Evolutionary conservation across 768 basidiomycete species (phyloP), one percentile per base, ranked within the genome.

Genomic region (Amanita muscaria): DNA sequence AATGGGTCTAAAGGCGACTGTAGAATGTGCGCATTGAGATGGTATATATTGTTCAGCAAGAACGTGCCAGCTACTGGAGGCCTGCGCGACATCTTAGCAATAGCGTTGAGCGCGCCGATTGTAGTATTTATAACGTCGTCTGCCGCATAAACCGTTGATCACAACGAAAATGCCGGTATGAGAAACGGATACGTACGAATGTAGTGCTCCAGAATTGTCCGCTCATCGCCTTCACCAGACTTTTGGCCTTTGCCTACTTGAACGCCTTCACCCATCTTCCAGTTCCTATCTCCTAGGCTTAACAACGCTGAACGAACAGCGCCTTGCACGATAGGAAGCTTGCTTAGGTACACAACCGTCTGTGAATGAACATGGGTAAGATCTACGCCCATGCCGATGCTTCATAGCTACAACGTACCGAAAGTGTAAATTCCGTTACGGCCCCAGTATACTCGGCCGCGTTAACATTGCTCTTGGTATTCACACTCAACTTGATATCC

Each of bases 231-330:
- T 23, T 78, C 80, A 3, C 65, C 67, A 1, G 64, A 51, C 44
- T 75, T 74, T 5, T 60, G 49, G 2, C 56, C 58, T 52, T 76
- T 77, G 8, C 74, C 75, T 5, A 83, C 77, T 52, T 73, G 70
- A 16, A 85, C 70, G 4, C 86, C 87, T 49, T 87, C 86, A 3
- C 88, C 88, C 88, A 91, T 90, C 62, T 78, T 86, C 88, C 88
- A 90, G 51, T 90, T 90, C 8, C 88, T 88, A 48, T 91, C 88
- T 0, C 88, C 88, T 1, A 91, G 72, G 2, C 79, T 74, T 31
- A 77, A 58, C 29, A 90, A 64, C 0, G 80, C 79, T 1, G 83
- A 67, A 1, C 73, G 74, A 8, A 80, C 84, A 1, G 83, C 85
- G 14, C 66, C 70, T 44, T 78, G 72, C 3, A 89, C 83, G 40